Evolutionary conservation across 345 rosid species (phyloP), one percentile per base, ranked within the genome.

Genomic region (Leavenworthia alabamica): DNA sequence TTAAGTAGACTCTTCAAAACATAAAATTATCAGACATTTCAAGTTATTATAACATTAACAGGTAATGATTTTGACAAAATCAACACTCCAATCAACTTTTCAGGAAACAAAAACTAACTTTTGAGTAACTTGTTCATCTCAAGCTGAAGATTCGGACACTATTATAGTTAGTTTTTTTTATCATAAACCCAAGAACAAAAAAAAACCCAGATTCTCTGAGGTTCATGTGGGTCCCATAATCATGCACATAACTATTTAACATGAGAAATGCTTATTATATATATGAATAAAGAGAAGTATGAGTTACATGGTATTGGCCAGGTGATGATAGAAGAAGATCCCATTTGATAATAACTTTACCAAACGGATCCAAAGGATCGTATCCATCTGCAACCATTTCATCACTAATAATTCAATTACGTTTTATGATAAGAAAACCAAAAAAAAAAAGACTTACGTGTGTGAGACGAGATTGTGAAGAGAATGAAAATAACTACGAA

Each of bases 341-440:
- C 98, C 96, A 88, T 81, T 78, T 88, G 64, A 91, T 79, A 5
- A 85, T 84, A 29, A 91, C 67, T 56, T 80, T 82, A 35, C 80
- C 96, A 20, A 44, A 15, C 17, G 98, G 95, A 88, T 91, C 98
- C 75, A 88, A 28, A 5, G 94, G 81, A 79, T 91, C 98, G 78
- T 64, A 88, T 49, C 84, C 95, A 80, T 78, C 98, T 91, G 84
- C 74, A 78, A 16, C 43, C 47, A 31, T 39, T 47, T 49, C 24
- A 14, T 23, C 36, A 68, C 15, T 60, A 13, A 1, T 29, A 42
- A 39, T 68, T 51, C 3, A 53, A 35, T 11, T 44, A 60, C 35
- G 14, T 52, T 22, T 29, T n/a, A n/a, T n/a, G n/a, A n/a, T n/a
- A n/a, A n/a, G n/a, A n/a, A n/a, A n/a, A n/a, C n/a, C n/a, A n/a